Base-by-base conservation (phyloP, 2,329 filamentous ascomycete genomes). In the Aspergillus spinulosporus region DNA sequence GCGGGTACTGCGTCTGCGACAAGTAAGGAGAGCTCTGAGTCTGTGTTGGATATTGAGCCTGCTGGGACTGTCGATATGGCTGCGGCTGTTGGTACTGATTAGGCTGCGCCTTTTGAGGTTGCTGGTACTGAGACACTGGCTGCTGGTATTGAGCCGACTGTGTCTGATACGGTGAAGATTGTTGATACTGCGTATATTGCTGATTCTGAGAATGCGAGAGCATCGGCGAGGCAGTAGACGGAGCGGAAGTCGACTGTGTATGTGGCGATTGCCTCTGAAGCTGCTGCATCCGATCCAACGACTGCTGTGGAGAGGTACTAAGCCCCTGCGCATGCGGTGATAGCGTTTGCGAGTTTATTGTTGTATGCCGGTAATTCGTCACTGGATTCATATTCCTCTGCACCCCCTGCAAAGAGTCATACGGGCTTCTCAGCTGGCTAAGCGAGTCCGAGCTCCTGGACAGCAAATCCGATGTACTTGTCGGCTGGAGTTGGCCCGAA, bases 331-430 rank as follows among this genome's bases (percentile, higher is more conserved):
- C 59, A 59, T 71, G 67, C 1, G 68, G 58, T 5, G 62, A 63
- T 54, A 72, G 58, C 12, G 63, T 66, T 32, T 69, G 64, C 12
- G 67, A 49, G 50, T 61, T 67, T 63, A 71, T 67, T 39, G 62
- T 60, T 9, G 66, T 56, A 32, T 67, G 65, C 3, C 68, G 67
- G 21, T 69, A 63, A 56, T 66, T 71, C 14, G 69, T 60, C 59
- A 71, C 68, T 9, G 68, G 63, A 40, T 66, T 70, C 52, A 68
- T 69, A 11, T 62, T 64, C 28, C 69, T 58, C 49, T 71, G 69
- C n/a, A 71, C 39, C 21, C 21, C 66, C 42, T 72, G 69, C 42
- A 72, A 54, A 2, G 60, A 63, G 39, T 63, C 52, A 52, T 65
- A 67, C 12, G 64, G 60, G 26, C 64, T 63, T 44, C 62, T 66